Evolutionary conservation across 129 eudicot species (phyloP).

Genomic region (Artemisia annua): DNA sequence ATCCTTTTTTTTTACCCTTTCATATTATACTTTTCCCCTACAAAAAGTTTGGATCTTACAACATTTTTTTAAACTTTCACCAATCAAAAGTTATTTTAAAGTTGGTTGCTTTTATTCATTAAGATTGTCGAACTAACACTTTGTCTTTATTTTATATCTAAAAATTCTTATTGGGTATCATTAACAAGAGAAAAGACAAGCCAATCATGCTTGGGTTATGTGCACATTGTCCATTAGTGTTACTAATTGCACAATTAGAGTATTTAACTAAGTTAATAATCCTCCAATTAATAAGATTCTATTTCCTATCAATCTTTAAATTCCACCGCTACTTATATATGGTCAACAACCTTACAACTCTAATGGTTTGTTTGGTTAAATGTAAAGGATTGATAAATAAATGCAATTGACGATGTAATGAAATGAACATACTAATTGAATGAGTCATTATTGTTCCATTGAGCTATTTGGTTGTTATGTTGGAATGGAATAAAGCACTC

Average conservation of each 20-base stretch:
- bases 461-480: too few relatives aligned
- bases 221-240: slow-evolving; percentile 43
- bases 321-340: not conserved
- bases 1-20: slow-evolving; percentile 7
- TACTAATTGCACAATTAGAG: slow-evolving; percentile 24
- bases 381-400: too few relatives aligned
- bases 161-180: not conserved
- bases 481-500: too few relatives aligned
- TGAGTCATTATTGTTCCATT: too few relatives aligned
- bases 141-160: not conserved
- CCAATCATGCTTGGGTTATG: slow-evolving; percentile 59
- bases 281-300: slow-evolving; percentile 15
- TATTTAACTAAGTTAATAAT: not conserved
- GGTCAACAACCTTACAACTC: not conserved
- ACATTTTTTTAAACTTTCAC: not conserved
- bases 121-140: not conserved
- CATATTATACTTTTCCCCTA: not conserved
- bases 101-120: not conserved
- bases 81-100: too few relatives aligned
- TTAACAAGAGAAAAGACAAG: slow-evolving; percentile 40
- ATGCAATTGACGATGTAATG: too few relatives aligned
- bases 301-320: not conserved
- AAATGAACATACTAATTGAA: too few relatives aligned
- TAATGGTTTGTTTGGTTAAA: too few relatives aligned
- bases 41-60: slow-evolving; percentile 11